Evolutionary conservation across 176 grass and related monocot genomes (phyloP).

Genomic region (Olyra latifolia): DNA sequence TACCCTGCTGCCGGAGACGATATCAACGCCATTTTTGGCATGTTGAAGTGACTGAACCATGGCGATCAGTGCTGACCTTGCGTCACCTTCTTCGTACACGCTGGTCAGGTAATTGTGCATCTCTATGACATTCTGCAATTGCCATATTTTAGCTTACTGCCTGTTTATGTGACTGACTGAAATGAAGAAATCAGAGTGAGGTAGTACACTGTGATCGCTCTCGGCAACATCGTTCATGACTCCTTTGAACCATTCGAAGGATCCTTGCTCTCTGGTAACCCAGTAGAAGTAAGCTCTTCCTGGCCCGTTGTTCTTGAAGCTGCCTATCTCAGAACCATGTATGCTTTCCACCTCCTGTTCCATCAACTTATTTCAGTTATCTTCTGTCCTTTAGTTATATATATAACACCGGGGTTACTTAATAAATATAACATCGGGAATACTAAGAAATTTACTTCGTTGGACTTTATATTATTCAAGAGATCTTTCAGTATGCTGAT

Average conservation of each 20-base stretch:
- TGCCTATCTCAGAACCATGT: conserved; percentile 56
- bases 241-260: conserved; percentile 99
- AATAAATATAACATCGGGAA: background rate
- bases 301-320: conserved; percentile 69
- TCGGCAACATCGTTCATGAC: conserved; percentile 99
- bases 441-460: conserved; percentile 55
- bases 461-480: conserved; percentile 74
- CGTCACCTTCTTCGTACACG: conserved; percentile 99
- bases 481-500: conserved; percentile 99
- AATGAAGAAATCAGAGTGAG: conserved; percentile 12
- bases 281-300: conserved; percentile 99
- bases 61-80: conserved; percentile 86
- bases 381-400: conserved; percentile 2
- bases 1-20: conserved; percentile 94
- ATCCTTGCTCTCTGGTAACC: conserved; percentile 98
- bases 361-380: conserved; percentile 37
- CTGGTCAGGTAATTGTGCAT: conserved; percentile 99
- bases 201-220: conserved; percentile 73
- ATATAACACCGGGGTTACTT: background rate
- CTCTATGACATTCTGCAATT: conserved; percentile 88
- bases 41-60: conserved; percentile 97
- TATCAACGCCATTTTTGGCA: conserved; percentile 91
- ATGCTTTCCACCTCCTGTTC: conserved; percentile 63
- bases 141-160: conserved; percentile 36
- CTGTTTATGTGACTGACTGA: background rate